Evolutionary conservation across 2,329 filamentous ascomycete species (phyloP), one percentile per base, ranked within the genome.

Genomic region (Pseudogymnoascus sp.): DNA sequence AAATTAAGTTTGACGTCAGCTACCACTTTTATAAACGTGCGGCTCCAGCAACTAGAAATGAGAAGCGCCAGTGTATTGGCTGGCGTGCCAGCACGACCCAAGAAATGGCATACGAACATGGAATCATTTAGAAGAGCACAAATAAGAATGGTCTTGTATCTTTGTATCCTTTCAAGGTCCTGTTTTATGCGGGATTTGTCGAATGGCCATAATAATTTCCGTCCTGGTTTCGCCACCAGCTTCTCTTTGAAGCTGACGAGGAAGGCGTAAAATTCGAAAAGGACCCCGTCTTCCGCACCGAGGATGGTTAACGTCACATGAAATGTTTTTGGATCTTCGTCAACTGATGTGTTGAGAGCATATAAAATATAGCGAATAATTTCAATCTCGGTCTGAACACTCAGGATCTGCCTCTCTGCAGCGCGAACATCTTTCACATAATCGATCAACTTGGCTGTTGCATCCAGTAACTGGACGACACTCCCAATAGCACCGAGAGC

Each of bases 61-160:
- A 57, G 17, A 57, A 33, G 17, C n/a, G 28, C 28, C n/a, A 33
- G 15, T 50, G 15, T 50, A 33, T 2, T 9, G 8, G 33, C 6
- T 31, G 44, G n/a, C 2, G 23, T 15, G 44, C 13, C 9, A 4
- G 23, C 44, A 28, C 3, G 15, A 8, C 8, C 8, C 7, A 57
- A 57, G 47, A 19, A 57, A 57, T 19, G 3, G 28, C 2, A 15
- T 35, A 35, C 28, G 28, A 15, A 57, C 50, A 57, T 21, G 28
- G 50, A 57, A 21, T 57, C 50, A 15, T 57, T 57, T 19, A 33
- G 28, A 57, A 57, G 50, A 57, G 50, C 50, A 57, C 50, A 57
- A 15, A 57, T 19, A 35, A 57, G 50, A 6, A 57, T 19, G 11
- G 50, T 35, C 50, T 57, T 57, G 17, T 57, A 57, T 57, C 50